Percentiles rank a stretch among this genome's conserved stretches.
These are phyloP conservation scores for Neocucurbitaria cava DNA, from an alignment of 2,329 filamentous ascomycete species.

Conservation along the genomic window DNA sequence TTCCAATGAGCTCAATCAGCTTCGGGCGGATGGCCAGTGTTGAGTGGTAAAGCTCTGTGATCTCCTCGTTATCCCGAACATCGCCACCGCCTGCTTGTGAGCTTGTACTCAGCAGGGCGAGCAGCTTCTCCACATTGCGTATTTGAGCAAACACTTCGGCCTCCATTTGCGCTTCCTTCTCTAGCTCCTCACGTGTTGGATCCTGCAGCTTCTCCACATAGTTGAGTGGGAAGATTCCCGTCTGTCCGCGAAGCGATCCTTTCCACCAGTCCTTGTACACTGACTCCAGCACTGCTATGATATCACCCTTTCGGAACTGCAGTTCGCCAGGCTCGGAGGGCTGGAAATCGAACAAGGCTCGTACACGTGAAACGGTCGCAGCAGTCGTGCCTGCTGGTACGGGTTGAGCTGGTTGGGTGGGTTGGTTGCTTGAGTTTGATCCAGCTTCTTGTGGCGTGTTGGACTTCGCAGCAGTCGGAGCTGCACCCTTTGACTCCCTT, in stretches of 20 bases:
- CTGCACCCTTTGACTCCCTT: slow-evolving; percentile 73
- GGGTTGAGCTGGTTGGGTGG: slow-evolving; percentile 59
- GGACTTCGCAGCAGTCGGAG: slow-evolving; percentile 51
- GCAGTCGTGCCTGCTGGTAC: slow-evolving; percentile 87
- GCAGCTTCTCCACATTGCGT: slow-evolving; percentile 78
- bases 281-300: slow-evolving; percentile 95
- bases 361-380: slow-evolving; percentile 91
- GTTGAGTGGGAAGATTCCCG: slow-evolving; percentile 96
- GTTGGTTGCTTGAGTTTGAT: slow-evolving; percentile 24
- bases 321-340: slow-evolving; percentile 94
- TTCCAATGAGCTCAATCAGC: slow-evolving; percentile 96
- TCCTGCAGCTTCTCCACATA: slow-evolving; percentile 98
- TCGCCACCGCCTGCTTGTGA: slow-evolving; percentile 57
- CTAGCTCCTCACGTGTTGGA: slow-evolving; percentile 90
- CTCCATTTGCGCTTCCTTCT: slow-evolving; percentile 96
- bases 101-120: slow-evolving; percentile 89
- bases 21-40: slow-evolving; percentile 95
- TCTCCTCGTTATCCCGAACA: slow-evolving; percentile 95
- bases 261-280: slow-evolving; percentile 99
- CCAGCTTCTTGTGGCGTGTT: slow-evolving; percentile 48
- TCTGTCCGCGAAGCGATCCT: slow-evolving; percentile 90
- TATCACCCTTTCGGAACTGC: slow-evolving; percentile 94
- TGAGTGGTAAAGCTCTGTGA: slow-evolving; percentile 87
- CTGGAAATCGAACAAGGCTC: slow-evolving; percentile 92
- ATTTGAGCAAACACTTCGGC: slow-evolving; percentile 78